These are phyloP conservation scores for Fusarium circinatum DNA, from an alignment of 2,329 filamentous ascomycete genomes.

Conservation along the genomic window DNA sequence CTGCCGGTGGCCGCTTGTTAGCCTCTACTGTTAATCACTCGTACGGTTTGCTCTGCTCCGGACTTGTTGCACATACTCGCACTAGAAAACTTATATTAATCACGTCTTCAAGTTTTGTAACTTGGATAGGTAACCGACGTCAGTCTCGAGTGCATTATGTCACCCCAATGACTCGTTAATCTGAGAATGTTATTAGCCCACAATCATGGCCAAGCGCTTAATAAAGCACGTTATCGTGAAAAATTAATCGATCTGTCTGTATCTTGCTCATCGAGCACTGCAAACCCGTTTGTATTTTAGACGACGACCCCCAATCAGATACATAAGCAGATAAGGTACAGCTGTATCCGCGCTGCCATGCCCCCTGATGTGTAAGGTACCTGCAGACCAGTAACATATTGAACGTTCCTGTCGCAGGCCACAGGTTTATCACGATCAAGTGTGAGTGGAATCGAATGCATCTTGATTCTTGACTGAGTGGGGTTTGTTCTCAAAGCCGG, in stretches of 20 bases:
- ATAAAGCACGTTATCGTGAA: background rate
- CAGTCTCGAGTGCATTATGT: conserved; percentile 1
- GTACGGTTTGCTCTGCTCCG: background rate
- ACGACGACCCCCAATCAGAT: background rate
- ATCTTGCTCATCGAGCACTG: background rate
- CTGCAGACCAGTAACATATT: conserved; percentile 1
- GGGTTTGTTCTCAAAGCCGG: conserved; percentile 27
- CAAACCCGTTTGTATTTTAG: background rate
- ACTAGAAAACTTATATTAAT: background rate
- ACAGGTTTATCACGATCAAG: conserved; percentile 37
- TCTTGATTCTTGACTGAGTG: conserved; percentile 15
- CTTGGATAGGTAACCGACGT: background rate
- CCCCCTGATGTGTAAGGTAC: background rate
- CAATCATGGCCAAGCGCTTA: conserved; percentile 27
- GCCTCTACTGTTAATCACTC: background rate
- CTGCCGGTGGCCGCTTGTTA: background rate
- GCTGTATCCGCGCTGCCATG: background rate
- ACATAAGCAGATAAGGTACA: background rate
- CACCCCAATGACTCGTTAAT: conserved; percentile 1
- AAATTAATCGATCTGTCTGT: background rate
- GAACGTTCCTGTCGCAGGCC: background rate
- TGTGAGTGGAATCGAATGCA: conserved; percentile 36
- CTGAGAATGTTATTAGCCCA: conserved; percentile 20
- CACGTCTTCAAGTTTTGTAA: background rate
- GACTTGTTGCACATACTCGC: background rate